Conservation (phyloP, 768 basidiomycete species). For the Leccinum barrowsii region DNA sequence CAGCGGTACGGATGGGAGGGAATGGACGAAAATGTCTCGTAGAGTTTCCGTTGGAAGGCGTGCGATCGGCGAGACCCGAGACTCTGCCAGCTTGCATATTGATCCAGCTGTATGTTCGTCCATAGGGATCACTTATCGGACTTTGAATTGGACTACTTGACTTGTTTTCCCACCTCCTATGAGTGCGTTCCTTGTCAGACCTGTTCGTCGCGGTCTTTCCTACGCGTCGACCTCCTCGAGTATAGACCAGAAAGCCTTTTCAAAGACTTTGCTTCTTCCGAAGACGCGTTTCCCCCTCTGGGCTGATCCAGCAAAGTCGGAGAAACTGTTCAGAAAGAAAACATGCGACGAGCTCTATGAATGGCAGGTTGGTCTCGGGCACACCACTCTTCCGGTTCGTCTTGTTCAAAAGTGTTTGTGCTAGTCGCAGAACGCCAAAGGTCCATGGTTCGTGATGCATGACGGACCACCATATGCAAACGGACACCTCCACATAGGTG, state of each 20-base stretch:
- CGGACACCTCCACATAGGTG: slow-evolving; percentile 93
- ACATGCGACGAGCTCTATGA: slow-evolving; percentile 74
- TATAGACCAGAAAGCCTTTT: slow-evolving; percentile 38
- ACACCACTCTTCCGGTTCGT: not conserved
- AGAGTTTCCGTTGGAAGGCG: not conserved
- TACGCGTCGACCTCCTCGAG: slow-evolving; percentile 4
- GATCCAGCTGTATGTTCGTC: not conserved
- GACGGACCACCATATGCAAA: slow-evolving; percentile 99
- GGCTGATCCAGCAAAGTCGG: slow-evolving; percentile 60
- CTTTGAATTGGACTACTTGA: no score
- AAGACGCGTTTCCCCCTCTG: slow-evolving; percentile 78
- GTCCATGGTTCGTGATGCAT: slow-evolving; percentile 79
- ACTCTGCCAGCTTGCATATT: not conserved
- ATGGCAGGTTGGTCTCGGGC: slow-evolving; percentile 64
- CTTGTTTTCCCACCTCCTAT: no score
- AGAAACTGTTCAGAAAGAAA: slow-evolving; percentile 51
- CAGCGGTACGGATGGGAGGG: not conserved
- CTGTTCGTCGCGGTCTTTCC: slow-evolving; percentile 14
- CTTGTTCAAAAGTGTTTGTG: not conserved
- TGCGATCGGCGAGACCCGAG: not conserved
- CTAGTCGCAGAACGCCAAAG: slow-evolving; percentile 63
- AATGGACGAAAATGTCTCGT: not conserved
- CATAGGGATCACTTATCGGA: no score
- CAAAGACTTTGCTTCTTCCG: slow-evolving; percentile 73
- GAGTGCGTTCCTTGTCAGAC: slow-evolving; percentile 8